Evolutionary conservation across 2,329 filamentous ascomycete species (phyloP).

Genomic region (Acrocalymma vagum): DNA sequence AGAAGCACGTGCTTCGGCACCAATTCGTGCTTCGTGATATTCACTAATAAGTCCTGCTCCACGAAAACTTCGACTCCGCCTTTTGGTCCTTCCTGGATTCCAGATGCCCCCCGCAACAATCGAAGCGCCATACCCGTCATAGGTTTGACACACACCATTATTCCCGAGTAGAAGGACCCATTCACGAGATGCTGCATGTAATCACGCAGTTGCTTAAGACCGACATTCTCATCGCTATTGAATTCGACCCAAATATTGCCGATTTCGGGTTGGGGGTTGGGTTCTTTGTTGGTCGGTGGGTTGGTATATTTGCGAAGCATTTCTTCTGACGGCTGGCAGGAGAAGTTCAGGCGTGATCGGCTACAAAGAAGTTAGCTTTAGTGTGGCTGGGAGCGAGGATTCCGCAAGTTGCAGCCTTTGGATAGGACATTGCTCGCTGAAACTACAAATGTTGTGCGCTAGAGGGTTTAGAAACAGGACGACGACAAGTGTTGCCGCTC

Average conservation of each 20-base stretch:
- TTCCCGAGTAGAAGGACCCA: slow-evolving; percentile 86
- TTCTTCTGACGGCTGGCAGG: slow-evolving; percentile 79
- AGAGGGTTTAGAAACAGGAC: no score
- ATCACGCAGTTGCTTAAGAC: slow-evolving; percentile 88
- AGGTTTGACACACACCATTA: slow-evolving; percentile 84
- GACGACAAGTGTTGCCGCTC: no score
- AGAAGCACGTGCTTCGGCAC: slow-evolving; percentile 93
- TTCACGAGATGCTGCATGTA: slow-evolving; percentile 85
- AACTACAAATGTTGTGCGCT: no score
- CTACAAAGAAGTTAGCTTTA: slow-evolving; percentile 56
- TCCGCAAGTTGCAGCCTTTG: no score
- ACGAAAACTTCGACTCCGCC: slow-evolving; percentile 93
- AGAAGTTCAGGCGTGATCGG: slow-evolving; percentile 85
- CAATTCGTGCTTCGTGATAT: slow-evolving; percentile 97
- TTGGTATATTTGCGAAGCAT: slow-evolving; percentile 89
- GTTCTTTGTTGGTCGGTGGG: slow-evolving; percentile 72
- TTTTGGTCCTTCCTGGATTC: slow-evolving; percentile 65
- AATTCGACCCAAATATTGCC: slow-evolving; percentile 96
- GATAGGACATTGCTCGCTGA: no score
- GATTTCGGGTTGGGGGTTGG: slow-evolving; percentile 75
- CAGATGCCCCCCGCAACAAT: slow-evolving; percentile 39
- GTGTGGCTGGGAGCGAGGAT: slow-evolving; percentile 4
- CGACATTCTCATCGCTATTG: slow-evolving; percentile 78
- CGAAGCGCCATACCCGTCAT: slow-evolving; percentile 79
- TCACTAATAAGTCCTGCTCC: slow-evolving; percentile 94